Evolutionary conservation across 179 eudicot genomes (phyloP), one percentile per base, ranked within the genome.

Genomic region (Spinacia oleracea): DNA sequence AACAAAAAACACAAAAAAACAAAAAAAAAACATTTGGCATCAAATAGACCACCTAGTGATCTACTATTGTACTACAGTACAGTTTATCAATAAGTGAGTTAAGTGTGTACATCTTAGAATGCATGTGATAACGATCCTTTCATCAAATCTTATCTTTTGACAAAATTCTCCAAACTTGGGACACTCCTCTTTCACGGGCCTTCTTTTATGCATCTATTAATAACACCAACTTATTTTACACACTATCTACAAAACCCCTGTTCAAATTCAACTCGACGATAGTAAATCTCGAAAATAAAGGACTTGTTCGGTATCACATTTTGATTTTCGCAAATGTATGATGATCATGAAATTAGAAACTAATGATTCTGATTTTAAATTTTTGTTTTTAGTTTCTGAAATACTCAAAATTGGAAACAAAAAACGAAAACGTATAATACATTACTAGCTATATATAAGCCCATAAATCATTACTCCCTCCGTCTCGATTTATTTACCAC

Each of bases 171-270:
- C 27, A 62, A 81, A 76, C 65, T 71, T 76, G 80, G 77, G 80
- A 71, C 67, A 76, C 71, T 45, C 71, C 70, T n/a, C 55, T 64
- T 53, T 81, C 84, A 81, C 84, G 84, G 84, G 84, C 67, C 14
- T 72, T 38, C 42, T 50, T 12, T 43, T 55, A 78, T 70, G 72
- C n/a, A n/a, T n/a, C n/a, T 51, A 42, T 43, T 62, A 10, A 25
- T 48, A 6, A 32, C 64, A 23, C 14, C 68, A 29, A 65, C 25
- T 15, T 58, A 68, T 80, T 43, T 45, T 29, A 64, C 63, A 53
- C 77, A 77, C 16, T 62, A n/a, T 38, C 58, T 73, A 72, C 65
- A 31, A 51, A 48, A 29, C 40, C 6, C 7, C 31, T 60, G 29
- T 32, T 81, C 15, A 77, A 70, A 74, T 80, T 75, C 56, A 45